Evolutionary conservation across 2,329 filamentous ascomycete genomes (phyloP).

Genomic region (Diatrype stigma): DNA sequence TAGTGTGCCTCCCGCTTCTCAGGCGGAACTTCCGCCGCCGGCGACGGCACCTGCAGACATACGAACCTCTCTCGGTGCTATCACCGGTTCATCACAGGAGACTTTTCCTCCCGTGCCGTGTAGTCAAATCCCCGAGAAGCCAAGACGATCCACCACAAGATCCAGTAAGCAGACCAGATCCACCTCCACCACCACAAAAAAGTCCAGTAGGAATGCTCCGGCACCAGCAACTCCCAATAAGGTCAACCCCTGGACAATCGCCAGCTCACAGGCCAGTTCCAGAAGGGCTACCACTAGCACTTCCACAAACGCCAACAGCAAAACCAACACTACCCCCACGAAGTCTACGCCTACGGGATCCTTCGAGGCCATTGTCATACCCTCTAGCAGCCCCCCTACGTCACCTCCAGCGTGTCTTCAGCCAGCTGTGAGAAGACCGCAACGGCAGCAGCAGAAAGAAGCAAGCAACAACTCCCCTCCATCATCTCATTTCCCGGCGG

Average conservation of each 20-base stretch:
- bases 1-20: neutral
- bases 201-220: conserved; percentile 16
- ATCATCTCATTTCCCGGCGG: neutral
- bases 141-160: conserved; percentile 11
- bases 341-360: conserved; percentile 14
- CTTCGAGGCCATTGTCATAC: conserved; percentile 38
- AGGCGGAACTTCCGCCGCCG: conserved; percentile 2
- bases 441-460: neutral
- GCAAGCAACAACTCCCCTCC: neutral
- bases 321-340: conserved; percentile 13
- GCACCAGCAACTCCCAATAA: conserved; percentile 13
- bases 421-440: conserved; percentile 13
- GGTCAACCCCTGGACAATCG: conserved; percentile 35
- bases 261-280: conserved; percentile 39
- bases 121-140: conserved; percentile 10
- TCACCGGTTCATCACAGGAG: conserved; percentile 9
- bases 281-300: conserved; percentile 22
- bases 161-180: conserved; percentile 27
- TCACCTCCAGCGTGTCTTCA: conserved; percentile 25
- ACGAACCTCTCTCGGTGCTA: conserved; percentile 2
- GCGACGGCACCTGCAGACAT: neutral
- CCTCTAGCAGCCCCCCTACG: conserved; percentile 41
- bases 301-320: neutral
- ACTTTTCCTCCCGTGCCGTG: conserved; percentile 4
- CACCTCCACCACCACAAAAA: conserved; percentile 14